Conservation (phyloP, 2,329 filamentous ascomycete genomes). For the Ophiostoma ips region DNA sequence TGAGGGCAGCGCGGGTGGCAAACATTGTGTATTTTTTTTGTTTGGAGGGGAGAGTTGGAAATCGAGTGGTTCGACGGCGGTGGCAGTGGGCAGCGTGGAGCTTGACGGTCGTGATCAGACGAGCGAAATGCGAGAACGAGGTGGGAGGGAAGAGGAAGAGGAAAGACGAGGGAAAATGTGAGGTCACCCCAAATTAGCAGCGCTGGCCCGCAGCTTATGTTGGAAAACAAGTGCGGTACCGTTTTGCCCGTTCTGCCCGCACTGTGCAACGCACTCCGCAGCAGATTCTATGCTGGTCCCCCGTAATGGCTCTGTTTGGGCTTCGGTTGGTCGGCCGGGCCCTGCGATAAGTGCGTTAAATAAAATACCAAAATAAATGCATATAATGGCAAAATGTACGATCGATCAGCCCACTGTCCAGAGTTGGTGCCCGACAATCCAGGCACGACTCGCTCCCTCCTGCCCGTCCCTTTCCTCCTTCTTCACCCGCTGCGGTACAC, state of each 20-base stretch:
- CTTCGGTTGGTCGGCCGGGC: constrained; percentile 13
- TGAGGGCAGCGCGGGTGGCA: constrained; percentile 48
- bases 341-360: background rate
- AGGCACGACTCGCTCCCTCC: constrained; percentile 4
- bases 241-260: background rate
- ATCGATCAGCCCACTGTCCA: constrained; percentile 7
- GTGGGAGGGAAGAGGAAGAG: background rate
- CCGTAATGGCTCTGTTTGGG: constrained; percentile 5
- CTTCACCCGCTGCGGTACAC: constrained; percentile 8
- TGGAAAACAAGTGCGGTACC: no score
- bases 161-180: constrained; percentile 8
- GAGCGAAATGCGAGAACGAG: background rate
- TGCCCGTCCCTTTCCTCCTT: constrained; percentile 1
- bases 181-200: constrained; percentile 10
- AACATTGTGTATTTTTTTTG: constrained; percentile 39
- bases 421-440: constrained; percentile 2
- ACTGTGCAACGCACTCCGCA: no score
- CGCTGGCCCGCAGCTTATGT: background rate
- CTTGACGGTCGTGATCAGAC: constrained; percentile 13
- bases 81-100: background rate
- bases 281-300: background rate
- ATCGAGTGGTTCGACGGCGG: constrained; percentile 5
- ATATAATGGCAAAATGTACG: constrained; percentile 7
- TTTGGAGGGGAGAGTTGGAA: background rate
- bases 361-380: constrained; percentile 4